These are phyloP conservation scores for Epichloe amarillans DNA, from an alignment of 2,329 filamentous ascomycete genomes.

Conservation along the genomic window DNA sequence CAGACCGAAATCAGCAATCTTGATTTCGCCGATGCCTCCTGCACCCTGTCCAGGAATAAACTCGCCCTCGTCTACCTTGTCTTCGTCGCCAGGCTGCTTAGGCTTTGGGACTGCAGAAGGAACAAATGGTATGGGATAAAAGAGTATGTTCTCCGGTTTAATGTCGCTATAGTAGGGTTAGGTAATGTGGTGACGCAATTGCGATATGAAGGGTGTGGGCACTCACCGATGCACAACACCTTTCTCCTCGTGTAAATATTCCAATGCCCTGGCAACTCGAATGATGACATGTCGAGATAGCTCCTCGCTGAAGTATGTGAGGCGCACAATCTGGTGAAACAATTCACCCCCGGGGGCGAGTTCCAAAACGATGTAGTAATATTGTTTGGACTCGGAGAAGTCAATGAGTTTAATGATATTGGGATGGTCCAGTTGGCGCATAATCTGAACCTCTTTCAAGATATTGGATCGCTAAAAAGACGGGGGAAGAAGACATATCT, in stretches of 20 bases:
- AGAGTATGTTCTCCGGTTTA: slow-evolving; percentile 94
- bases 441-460: slow-evolving; percentile 96
- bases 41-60: slow-evolving; percentile 70
- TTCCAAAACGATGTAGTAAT: slow-evolving; percentile 96
- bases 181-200: not conserved
- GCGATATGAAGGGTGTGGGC: not conserved
- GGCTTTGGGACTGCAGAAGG: slow-evolving; percentile 72
- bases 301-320: slow-evolving; percentile 97
- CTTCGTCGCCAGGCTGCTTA: slow-evolving; percentile 77
- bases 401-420: slow-evolving; percentile 92
- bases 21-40: slow-evolving; percentile 87
- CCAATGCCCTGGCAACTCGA: slow-evolving; percentile 86
- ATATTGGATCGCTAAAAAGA: slow-evolving; percentile 75
- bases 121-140: slow-evolving; percentile 72
- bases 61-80: slow-evolving; percentile 94
- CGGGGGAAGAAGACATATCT: slow-evolving; percentile 3
- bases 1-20: slow-evolving; percentile 94
- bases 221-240: slow-evolving; percentile 88
- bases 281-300: slow-evolving; percentile 87
- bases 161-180: slow-evolving; percentile 55
- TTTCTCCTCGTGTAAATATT: slow-evolving; percentile 87
- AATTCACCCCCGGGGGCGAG: slow-evolving; percentile 84
- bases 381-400: slow-evolving; percentile 85
- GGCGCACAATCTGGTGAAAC: slow-evolving; percentile 94
- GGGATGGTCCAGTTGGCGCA: slow-evolving; percentile 91